Base-by-base conservation (phyloP, 2,329 filamentous ascomycete species). In the Cylindrodendrum hubeiense region DNA sequence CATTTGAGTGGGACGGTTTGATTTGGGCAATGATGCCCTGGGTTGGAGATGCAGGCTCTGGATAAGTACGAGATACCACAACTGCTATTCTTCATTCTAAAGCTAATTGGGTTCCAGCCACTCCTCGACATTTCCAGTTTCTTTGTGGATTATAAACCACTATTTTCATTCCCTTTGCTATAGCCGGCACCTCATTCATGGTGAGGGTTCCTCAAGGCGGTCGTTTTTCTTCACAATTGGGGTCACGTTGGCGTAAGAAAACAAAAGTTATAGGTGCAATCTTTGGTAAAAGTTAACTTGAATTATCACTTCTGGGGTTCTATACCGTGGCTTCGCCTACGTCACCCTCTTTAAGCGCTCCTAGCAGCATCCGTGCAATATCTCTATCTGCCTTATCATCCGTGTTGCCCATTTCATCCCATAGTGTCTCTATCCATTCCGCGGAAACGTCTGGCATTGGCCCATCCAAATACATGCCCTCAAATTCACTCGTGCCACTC, bases 341-440 rank as follows among this genome's bases (percentile, higher is more conserved):
- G 8, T 75, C 74, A 1, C 69, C 72, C 22, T 79, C 78, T 19
- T 74, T 75, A 49, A 83, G 62, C 6, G 79, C 80, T 60, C 82
- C 79, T 6, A 83, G 72, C 34, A 83, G 55, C 13, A 76, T 77
- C 60, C 73, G 71, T 12, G 80, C 80, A 19, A 80, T 80, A 66
- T 82, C 80, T 30, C 74, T 75, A 51, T 82, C 80, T 3, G 71
- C 67, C 5, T 72, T 69, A n/a, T 75, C 73, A 26, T 76, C 71
- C 8, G 62, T 69, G 13, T 73, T 75, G 1, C 63, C 73, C 54
- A 76, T 71, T 26, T 77, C 73, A 19, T 70, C 71, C 80, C 80
- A 82, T 15, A 75, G 74, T 21, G 68, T 72, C 60, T 80, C 78
- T 22, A 83, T 79, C 81, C 81, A 82, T 26, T 80, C 79, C 0